Percentiles rank a stretch among this genome's conserved stretches.
Evolutionary conservation across 148 eudicot species (phyloP).

Genomic region (Rhododendron griersonianum): DNA sequence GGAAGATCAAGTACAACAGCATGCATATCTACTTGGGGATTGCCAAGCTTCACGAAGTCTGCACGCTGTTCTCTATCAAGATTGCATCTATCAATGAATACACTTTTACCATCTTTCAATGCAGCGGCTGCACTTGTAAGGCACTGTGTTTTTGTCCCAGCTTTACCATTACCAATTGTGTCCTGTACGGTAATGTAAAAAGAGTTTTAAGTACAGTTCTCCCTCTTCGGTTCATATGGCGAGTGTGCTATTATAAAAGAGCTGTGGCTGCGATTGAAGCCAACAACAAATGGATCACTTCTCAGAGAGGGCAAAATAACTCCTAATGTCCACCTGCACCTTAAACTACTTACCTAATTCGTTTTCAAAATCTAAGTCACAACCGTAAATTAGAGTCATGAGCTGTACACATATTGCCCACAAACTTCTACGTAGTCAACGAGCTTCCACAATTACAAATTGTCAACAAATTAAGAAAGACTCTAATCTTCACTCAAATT

Average conservation of each 20-base stretch:
- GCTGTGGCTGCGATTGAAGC: background rate
- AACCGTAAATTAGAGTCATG: background rate
- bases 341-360: background rate
- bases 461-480: background rate
- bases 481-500: background rate
- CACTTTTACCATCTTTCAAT: conserved; percentile 67
- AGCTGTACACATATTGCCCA: background rate
- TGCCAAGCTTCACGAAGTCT: conserved; percentile 73
- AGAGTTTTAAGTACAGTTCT: background rate
- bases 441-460: background rate
- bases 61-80: conserved; percentile 75
- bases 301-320: background rate
- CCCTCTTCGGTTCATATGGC: background rate
- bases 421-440: background rate
- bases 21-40: conserved; percentile 53
- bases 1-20: conserved; percentile 94
- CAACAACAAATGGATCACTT: background rate
- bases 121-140: conserved; percentile 58
- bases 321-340: background rate
- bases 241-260: background rate
- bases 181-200: conserved; percentile 44
- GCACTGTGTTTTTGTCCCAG: conserved; percentile 79
- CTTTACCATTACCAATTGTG: conserved; percentile 72
- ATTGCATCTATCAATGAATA: conserved; percentile 91
- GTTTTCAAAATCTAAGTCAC: background rate